Conservation (phyloP, 805 yeast genomes). For the Aciculoconidium aculeatum region DNA sequence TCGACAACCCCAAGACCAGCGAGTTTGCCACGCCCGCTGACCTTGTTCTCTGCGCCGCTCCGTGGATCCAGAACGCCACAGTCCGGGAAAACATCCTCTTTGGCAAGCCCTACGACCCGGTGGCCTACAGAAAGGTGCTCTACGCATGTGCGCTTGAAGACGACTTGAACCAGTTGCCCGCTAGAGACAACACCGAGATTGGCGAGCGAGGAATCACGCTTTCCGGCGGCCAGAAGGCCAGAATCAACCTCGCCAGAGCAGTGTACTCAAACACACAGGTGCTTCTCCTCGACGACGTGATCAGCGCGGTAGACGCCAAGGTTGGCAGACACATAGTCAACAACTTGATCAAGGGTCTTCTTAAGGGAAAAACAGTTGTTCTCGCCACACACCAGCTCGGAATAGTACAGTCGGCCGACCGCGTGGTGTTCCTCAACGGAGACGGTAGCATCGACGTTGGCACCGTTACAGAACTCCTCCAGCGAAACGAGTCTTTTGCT, state of each 20-base stretch:
- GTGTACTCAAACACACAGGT: slow-evolving; percentile 29
- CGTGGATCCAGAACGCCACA: slow-evolving; percentile 42
- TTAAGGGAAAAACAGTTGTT: slow-evolving; percentile 28
- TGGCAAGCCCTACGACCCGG: slow-evolving; percentile 27
- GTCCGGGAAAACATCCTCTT: slow-evolving; percentile 35
- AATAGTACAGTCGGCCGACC: slow-evolving; percentile 33
- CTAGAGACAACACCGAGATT: slow-evolving; percentile 36
- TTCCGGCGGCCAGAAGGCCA: slow-evolving; percentile 42
- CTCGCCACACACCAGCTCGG: slow-evolving; percentile 42
- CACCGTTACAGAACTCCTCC: slow-evolving; percentile 23
- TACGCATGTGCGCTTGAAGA: slow-evolving; percentile 36
- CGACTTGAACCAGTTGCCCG: slow-evolving; percentile 29
- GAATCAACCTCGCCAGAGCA: slow-evolving; percentile 41
- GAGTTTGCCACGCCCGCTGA: slow-evolving; percentile 21
- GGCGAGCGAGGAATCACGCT: slow-evolving; percentile 42
- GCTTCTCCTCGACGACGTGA: slow-evolving; percentile 38
- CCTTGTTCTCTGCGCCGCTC: slow-evolving; percentile 29
- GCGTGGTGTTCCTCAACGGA: slow-evolving; percentile 33
- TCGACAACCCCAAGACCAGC: slow-evolving; percentile 22
- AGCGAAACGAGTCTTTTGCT: slow-evolving; percentile 40
- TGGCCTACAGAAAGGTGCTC: slow-evolving; percentile 22
- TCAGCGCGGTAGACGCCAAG: slow-evolving; percentile 38
- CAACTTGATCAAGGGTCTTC: slow-evolving; percentile 28
- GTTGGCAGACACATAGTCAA: slow-evolving; percentile 38
- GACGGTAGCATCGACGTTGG: slow-evolving; percentile 38